A percentile compares a stretch with the other conserved stretches of the same genome.
Conservation (phyloP, 2,329 filamentous ascomycete genomes). For the Fusarium liriodendri region DNA sequence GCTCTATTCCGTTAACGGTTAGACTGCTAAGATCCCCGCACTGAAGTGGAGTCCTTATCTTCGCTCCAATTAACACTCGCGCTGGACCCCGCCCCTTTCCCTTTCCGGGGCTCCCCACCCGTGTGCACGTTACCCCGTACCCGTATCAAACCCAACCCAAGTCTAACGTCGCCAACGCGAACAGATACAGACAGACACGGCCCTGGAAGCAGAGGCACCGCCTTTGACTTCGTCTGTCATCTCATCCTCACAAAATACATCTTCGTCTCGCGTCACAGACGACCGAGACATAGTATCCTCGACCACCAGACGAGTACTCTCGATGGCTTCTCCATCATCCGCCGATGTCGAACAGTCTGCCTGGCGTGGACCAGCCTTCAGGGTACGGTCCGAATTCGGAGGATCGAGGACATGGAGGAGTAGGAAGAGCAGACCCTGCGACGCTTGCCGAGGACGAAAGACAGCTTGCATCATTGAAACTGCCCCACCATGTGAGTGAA, state of each 20-base stretch:
- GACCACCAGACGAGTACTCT: background rate
- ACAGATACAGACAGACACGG: background rate
- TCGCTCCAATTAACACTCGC: background rate
- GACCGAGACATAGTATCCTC: background rate
- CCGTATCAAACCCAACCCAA: background rate
- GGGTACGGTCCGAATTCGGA: conserved; percentile 41
- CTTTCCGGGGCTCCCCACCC: background rate
- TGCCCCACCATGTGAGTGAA: conserved; percentile 48
- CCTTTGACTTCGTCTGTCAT: background rate
- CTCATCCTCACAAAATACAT: background rate
- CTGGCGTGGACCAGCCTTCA: conserved; percentile 10
- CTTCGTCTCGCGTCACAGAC: background rate
- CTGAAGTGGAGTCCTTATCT: background rate
- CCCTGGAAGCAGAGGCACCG: background rate
- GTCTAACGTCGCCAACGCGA: background rate
- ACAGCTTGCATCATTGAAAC: conserved; percentile 51
- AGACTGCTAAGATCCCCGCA: background rate
- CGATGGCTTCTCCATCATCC: background rate
- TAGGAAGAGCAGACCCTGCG: conserved; percentile 51
- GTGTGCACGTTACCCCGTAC: background rate
- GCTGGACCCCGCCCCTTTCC: background rate
- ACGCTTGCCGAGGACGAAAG: conserved; percentile 50
- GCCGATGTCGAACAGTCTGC: background rate
- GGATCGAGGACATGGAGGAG: conserved; percentile 45
- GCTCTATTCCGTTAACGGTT: background rate